Evolutionary conservation across 441 rosid species (phyloP).

Genomic region (Populus hybrid): DNA sequence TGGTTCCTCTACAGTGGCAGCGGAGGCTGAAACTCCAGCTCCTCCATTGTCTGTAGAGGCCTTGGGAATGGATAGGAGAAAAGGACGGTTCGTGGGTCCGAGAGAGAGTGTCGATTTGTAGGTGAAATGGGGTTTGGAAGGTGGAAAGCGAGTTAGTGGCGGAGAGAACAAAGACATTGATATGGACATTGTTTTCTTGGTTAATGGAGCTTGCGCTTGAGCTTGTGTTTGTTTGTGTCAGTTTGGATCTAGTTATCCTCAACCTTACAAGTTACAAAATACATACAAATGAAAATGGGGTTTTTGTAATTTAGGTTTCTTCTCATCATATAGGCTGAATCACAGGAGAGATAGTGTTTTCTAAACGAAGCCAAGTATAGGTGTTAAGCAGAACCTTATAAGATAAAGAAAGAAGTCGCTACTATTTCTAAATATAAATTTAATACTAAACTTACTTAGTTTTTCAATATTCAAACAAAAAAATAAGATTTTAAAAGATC

Average conservation of each 20-base stretch:
- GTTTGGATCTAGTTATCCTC: constrained; percentile 19
- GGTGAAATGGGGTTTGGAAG: constrained; percentile 28
- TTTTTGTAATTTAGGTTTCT: no score
- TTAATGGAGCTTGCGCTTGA: background rate
- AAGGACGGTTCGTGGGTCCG: constrained; percentile 22
- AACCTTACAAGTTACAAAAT: background rate
- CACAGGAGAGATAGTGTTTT: no score
- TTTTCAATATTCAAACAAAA: no score
- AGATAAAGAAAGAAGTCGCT: no score
- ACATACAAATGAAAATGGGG: background rate
- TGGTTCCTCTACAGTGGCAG: constrained; percentile 32
- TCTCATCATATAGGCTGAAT: no score
- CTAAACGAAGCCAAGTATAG: no score
- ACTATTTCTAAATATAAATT: no score
- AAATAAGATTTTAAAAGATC: no score
- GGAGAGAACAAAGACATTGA: constrained; percentile 49
- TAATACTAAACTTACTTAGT: no score
- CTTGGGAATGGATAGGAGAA: constrained; percentile 16
- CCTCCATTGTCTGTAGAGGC: constrained; percentile 53
- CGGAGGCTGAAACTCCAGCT: constrained; percentile 36
- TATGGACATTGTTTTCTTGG: constrained; percentile 29
- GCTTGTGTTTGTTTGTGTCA: background rate
- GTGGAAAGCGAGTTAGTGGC: constrained; percentile 25
- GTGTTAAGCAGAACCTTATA: no score
- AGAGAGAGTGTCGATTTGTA: constrained; percentile 21